Conservation (phyloP, 2,329 filamentous ascomycete species). For the Fulvia fulva region DNA sequence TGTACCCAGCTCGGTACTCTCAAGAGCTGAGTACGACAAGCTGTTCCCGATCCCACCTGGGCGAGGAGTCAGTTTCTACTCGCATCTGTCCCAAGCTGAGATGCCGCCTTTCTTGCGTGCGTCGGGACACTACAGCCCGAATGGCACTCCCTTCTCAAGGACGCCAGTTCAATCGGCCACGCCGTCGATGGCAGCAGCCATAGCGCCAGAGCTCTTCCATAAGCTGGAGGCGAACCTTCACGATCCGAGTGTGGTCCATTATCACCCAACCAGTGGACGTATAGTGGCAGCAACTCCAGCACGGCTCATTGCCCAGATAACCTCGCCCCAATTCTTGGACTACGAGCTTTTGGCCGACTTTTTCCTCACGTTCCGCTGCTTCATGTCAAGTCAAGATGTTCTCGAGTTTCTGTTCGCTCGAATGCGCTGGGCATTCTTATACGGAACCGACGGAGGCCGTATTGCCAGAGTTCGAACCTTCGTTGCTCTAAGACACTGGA, state of each 20-base stretch:
- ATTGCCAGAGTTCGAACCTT: constrained; percentile 96
- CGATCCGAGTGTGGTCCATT: constrained; percentile 76
- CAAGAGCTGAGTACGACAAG: constrained; percentile 39
- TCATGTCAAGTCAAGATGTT: constrained; percentile 72
- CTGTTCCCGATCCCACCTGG: constrained; percentile 43
- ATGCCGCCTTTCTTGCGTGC: constrained; percentile 21
- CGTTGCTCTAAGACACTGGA: constrained; percentile 93
- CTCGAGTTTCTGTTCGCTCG: constrained; percentile 80
- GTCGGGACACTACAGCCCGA: constrained; percentile 5
- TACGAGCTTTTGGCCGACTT: constrained; percentile 97
- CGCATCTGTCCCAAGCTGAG: constrained; percentile 11
- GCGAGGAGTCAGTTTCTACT: constrained; percentile 14
- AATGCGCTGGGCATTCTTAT: constrained; percentile 77
- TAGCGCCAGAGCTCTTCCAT: constrained; percentile 71
- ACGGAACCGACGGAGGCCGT: constrained; percentile 73
- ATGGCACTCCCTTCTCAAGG: constrained; percentile 4
- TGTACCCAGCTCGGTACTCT: constrained; percentile 59
- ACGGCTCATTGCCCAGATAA: constrained; percentile 91
- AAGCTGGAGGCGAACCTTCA: constrained; percentile 76
- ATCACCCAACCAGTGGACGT: constrained; percentile 64
- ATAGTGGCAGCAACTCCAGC: constrained; percentile 88
- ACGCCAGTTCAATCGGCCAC: constrained; percentile 9
- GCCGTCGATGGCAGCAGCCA: constrained; percentile 14
- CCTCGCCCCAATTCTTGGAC: constrained; percentile 90
- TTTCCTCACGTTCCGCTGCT: constrained; percentile 89